Evolutionary conservation across 2,329 filamentous ascomycete genomes (phyloP).

Genomic region (Colletotrichum lindemuthianum): DNA sequence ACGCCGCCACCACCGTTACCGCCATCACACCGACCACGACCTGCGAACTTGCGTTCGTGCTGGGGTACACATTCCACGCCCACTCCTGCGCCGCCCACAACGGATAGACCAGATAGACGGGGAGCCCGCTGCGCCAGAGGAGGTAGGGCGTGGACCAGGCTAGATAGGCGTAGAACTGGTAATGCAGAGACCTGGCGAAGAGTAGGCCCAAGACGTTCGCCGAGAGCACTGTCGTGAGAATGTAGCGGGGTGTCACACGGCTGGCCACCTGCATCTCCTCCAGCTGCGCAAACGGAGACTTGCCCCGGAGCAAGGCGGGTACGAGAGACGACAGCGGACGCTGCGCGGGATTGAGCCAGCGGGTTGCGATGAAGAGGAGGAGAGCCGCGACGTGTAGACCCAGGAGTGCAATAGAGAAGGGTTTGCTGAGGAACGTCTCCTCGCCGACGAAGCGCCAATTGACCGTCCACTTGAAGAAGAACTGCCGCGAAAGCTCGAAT

Average conservation of each 20-base stretch:
- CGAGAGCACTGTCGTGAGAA: constrained; percentile 80
- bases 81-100: constrained; percentile 86
- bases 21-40: constrained; percentile 78
- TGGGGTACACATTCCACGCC: constrained; percentile 96
- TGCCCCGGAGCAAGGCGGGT: constrained; percentile 52
- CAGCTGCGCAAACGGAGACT: constrained; percentile 56
- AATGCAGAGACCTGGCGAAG: constrained; percentile 89
- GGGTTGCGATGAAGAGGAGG: constrained; percentile 69
- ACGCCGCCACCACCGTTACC: constrained; percentile 71
- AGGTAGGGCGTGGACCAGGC: constrained; percentile 90
- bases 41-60: constrained; percentile 65
- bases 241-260: constrained; percentile 74
- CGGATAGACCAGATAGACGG: constrained; percentile 72
- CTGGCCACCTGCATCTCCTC: constrained; percentile 67
- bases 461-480: constrained; percentile 98
- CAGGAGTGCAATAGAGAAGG: constrained; percentile 76
- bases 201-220: constrained; percentile 83
- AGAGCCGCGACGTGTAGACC: constrained; percentile 73
- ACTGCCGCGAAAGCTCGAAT: constrained; percentile 90
- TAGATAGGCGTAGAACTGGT: constrained; percentile 94
- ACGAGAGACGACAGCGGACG: constrained; percentile 67
- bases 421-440: constrained; percentile 74
- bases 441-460: constrained; percentile 98
- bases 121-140: constrained; percentile 80
- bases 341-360: constrained; percentile 78